Evolutionary conservation across 179 eudicot species (phyloP).

Genomic region (Carnegiea gigantea): DNA sequence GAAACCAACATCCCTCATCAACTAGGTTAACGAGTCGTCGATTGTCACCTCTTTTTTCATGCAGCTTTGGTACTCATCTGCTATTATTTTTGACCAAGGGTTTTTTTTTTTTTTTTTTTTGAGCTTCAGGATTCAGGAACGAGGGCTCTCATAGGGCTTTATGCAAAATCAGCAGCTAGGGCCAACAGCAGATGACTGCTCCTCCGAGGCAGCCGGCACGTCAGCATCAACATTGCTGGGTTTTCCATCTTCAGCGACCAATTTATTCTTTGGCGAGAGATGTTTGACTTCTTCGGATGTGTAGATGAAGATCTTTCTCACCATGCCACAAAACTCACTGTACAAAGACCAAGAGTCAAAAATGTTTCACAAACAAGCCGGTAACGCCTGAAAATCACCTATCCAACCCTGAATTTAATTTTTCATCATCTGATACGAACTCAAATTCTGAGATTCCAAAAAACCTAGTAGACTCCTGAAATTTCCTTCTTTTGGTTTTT

Average conservation of each 20-base stretch:
- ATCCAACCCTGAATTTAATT: too few relatives aligned
- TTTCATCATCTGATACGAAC: background rate
- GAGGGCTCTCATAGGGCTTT: background rate
- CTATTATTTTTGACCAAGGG: conserved; percentile 1
- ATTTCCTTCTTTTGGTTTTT: background rate
- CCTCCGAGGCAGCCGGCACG: conserved; percentile 48
- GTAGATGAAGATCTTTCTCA: conserved; percentile 75
- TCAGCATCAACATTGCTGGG: conserved; percentile 36
- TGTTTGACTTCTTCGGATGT: conserved; percentile 84
- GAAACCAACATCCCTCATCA: background rate
- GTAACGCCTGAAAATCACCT: background rate
- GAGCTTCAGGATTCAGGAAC: background rate
- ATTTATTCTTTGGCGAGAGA: conserved; percentile 65
- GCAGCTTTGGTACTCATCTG: background rate
- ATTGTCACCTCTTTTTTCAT: conserved; percentile 12
- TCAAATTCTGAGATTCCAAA: background rate
- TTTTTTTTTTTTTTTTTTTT: background rate
- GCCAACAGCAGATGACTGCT: conserved; percentile 53
- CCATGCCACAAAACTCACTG: conserved; percentile 97
- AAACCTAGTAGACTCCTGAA: background rate
- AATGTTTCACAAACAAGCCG: background rate
- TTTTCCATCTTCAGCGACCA: conserved; percentile 42
- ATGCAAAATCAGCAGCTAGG: conserved; percentile 35
- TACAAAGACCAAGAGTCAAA: conserved; percentile 5
- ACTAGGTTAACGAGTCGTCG: background rate